Conservation (phyloP, 2,329 filamentous ascomycete species). For the Coleophoma cylindrospora region DNA sequence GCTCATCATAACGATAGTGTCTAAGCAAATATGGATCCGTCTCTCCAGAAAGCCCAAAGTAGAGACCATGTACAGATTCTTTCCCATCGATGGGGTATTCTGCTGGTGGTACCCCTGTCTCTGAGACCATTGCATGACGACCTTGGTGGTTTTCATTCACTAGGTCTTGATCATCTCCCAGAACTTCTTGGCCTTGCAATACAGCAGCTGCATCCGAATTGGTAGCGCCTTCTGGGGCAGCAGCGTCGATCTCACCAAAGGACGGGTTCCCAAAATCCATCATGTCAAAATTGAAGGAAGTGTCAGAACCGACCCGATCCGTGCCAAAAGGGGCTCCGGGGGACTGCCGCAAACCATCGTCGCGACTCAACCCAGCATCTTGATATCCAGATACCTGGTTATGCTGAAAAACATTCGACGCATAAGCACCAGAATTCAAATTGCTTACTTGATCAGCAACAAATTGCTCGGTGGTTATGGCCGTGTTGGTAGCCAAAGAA, state of each 20-base stretch:
- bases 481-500: background rate
- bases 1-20: conserved; percentile 1
- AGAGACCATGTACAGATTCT: background rate
- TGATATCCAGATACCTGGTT: background rate
- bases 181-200: background rate
- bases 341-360: background rate
- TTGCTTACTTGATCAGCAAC: background rate
- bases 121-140: background rate
- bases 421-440: background rate
- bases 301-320: background rate
- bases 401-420: background rate
- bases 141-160: background rate
- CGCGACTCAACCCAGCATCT: background rate
- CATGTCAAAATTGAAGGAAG: background rate
- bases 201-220: too few relatives aligned
- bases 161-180: background rate
- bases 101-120: background rate
- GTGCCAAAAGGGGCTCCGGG: background rate
- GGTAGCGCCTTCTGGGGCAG: too few relatives aligned
- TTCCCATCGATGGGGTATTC: background rate
- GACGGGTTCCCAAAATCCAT: background rate
- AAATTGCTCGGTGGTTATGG: too few relatives aligned
- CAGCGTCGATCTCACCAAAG: background rate
- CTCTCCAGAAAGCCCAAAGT: conserved; percentile 1
- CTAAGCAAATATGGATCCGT: background rate